Evolutionary conservation across 805 yeast genomes (phyloP).

Genomic region (Priceomyces melissophilus): DNA sequence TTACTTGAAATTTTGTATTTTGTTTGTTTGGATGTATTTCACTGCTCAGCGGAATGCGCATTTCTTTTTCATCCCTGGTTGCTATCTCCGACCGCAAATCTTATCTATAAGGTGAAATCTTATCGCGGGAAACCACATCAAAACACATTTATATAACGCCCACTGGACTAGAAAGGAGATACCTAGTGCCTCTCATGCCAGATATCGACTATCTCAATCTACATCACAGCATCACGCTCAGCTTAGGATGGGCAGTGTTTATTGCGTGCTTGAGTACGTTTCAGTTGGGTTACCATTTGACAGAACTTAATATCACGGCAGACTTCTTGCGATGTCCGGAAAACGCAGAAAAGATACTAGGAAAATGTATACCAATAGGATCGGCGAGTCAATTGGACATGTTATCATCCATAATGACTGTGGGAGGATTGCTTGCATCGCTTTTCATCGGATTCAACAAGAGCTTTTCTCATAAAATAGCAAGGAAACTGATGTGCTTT

Average conservation of each 20-base stretch:
- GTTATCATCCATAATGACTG: conserved; percentile 32
- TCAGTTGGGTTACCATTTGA: conserved; percentile 39
- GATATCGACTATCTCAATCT: conserved; percentile 1
- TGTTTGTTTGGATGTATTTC: too few relatives aligned
- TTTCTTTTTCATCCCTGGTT: too few relatives aligned
- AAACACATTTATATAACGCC: too few relatives aligned
- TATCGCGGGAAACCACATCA: neutral
- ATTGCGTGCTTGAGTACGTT: conserved; percentile 33
- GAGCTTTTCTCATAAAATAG: conserved; percentile 18
- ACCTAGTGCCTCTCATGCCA: neutral
- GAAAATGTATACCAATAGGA: conserved; percentile 29
- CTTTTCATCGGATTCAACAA: conserved; percentile 24
- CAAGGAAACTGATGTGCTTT: conserved; percentile 22
- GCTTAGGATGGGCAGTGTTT: conserved; percentile 33
- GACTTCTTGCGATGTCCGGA: conserved; percentile 24
- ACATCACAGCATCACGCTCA: conserved; percentile 23
- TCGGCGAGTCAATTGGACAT: conserved; percentile 14
- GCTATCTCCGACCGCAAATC: too few relatives aligned
- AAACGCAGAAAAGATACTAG: conserved; percentile 12
- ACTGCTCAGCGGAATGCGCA: too few relatives aligned
- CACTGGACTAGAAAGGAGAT: too few relatives aligned
- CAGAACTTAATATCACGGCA: conserved; percentile 36
- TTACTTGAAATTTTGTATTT: too few relatives aligned
- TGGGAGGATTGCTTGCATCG: conserved; percentile 35
- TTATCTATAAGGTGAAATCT: neutral